phyloP scores from a whole-genome alignment of 2,329 filamentous ascomycete genomes.

The Sporothrix euskadiensis region DNA sequence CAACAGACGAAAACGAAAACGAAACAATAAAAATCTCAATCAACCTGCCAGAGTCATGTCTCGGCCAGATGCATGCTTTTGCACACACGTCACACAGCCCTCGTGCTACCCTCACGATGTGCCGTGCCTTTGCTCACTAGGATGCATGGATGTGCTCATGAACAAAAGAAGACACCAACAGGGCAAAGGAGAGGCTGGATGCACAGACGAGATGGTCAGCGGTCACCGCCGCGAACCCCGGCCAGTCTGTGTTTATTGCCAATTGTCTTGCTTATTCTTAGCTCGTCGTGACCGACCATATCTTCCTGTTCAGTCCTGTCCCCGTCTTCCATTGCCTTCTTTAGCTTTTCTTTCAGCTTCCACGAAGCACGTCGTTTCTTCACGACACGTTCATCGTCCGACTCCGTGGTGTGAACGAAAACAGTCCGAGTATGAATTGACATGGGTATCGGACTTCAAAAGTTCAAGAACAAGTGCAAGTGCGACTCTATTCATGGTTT shows the following conservation, averaged over 20 bases:
- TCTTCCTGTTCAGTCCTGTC: neutral
- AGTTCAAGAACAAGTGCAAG: neutral
- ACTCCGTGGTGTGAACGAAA: neutral
- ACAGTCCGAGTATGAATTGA: neutral
- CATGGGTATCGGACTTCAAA: neutral
- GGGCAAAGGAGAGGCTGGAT: neutral
- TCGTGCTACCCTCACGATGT: slow-evolving; percentile 6
- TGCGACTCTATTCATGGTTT: neutral
- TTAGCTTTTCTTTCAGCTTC: slow-evolving; percentile 7
- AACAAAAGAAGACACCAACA: neutral
- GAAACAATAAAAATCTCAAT: neutral
- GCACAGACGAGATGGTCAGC: neutral
- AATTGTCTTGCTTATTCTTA: neutral
- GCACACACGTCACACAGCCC: neutral
- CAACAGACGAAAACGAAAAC: neutral
- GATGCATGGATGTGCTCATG: neutral
- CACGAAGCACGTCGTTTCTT: neutral
- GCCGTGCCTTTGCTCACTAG: neutral
- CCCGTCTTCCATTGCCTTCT: neutral
- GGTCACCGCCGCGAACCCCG: neutral
- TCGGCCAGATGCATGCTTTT: slow-evolving; percentile 14
- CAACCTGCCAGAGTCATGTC: slow-evolving; percentile 24
- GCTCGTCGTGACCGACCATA: neutral
- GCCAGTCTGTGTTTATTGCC: slow-evolving; percentile 6
- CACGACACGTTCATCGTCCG: neutral